These are phyloP conservation scores for Pilasporangium apinafurcum DNA, from an alignment of 352 stramenopile genomes.

Conservation along the genomic window DNA sequence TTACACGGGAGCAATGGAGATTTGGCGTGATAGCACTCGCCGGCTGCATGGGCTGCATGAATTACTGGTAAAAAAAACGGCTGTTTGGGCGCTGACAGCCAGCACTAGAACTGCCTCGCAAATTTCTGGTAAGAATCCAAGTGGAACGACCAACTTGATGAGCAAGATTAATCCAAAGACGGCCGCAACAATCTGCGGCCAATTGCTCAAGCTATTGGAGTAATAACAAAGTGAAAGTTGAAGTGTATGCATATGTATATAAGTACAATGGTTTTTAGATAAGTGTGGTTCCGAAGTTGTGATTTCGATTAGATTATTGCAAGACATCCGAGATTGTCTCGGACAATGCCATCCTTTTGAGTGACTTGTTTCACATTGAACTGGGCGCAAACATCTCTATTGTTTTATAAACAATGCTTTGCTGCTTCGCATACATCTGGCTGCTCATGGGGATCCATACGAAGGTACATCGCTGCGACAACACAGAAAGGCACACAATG, in stretches of 20 bases:
- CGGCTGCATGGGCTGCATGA: constrained; percentile 42
- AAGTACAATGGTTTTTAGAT: too few species aligned
- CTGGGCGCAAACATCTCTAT: too few species aligned
- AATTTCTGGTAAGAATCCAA: constrained; percentile 5
- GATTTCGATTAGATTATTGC: too few species aligned
- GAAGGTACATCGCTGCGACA: too few species aligned
- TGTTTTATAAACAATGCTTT: too few species aligned
- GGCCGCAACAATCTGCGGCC: constrained; percentile 38
- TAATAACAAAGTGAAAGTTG: constrained; percentile 8
- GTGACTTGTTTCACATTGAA: too few species aligned
- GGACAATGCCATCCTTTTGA: too few species aligned
- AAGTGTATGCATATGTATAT: not conserved
- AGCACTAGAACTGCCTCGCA: constrained; percentile 7
- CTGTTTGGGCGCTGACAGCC: constrained; percentile 36
- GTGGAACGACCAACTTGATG: constrained; percentile 29
- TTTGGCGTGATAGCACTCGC: constrained; percentile 48
- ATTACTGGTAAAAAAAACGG: constrained; percentile 49
- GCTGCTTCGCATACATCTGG: too few species aligned
- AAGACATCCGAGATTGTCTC: too few species aligned
- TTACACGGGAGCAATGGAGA: constrained; percentile 1
- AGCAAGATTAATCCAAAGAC: constrained; percentile 67
- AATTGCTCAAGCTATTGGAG: constrained; percentile 40
- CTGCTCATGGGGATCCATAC: too few species aligned
- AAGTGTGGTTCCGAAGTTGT: too few species aligned
- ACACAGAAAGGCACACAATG: too few species aligned